phyloP scores from a whole-genome alignment of 2,329 filamentous ascomycete genomes.

The Huntiella abstrusa region DNA sequence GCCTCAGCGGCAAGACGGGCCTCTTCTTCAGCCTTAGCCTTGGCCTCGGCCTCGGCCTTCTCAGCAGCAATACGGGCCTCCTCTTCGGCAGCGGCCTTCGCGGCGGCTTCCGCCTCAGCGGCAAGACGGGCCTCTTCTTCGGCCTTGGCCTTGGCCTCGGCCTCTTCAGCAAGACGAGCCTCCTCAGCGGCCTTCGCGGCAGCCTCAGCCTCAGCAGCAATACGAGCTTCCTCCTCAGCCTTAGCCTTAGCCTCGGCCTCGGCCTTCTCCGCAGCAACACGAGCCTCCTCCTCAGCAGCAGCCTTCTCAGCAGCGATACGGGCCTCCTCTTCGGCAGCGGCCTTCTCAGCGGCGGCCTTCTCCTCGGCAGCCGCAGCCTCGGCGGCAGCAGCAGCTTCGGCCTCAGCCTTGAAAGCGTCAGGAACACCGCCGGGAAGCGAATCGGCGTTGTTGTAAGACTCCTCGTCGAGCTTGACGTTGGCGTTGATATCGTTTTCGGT shows the following conservation, averaged over 20 bases:
- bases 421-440: slow-evolving; percentile 38
- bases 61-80: too few species aligned
- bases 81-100: too few species aligned
- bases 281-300: slow-evolving; percentile 9
- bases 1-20: too few species aligned
- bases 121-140: too few species aligned
- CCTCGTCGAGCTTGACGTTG: slow-evolving; percentile 62
- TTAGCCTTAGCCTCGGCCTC: slow-evolving; percentile 9
- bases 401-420: slow-evolving; percentile 58
- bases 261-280: not conserved
- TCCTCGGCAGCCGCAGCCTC: slow-evolving; percentile 12
- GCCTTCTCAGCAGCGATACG: slow-evolving; percentile 11
- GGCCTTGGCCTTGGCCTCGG: not conserved
- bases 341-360: slow-evolving; percentile 12
- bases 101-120: too few species aligned
- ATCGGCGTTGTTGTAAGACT: slow-evolving; percentile 69
- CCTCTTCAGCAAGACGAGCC: not conserved
- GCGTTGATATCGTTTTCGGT: slow-evolving; percentile 48
- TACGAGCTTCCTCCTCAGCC: slow-evolving; percentile 1
- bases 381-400: slow-evolving; percentile 30
- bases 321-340: slow-evolving; percentile 3
- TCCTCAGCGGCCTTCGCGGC: not conserved
- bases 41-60: too few species aligned
- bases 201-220: too few species aligned
- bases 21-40: too few species aligned